Base-by-base conservation (phyloP, 257 asterid genomes). In the Solanum paucissectum region DNA sequence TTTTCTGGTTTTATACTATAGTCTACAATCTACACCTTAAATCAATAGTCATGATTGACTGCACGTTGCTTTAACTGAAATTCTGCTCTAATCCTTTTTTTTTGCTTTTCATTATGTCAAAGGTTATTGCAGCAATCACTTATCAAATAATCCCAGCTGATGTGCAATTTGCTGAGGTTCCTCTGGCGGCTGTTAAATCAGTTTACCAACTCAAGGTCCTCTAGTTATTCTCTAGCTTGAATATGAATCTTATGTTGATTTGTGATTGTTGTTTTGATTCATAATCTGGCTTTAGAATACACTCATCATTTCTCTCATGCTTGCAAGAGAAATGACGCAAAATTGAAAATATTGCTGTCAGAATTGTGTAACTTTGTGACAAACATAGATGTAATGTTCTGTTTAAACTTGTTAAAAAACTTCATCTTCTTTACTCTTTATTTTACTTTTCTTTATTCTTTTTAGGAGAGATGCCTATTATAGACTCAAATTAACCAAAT, bases 101-200 rank as follows among this genome's bases (percentile, higher is more conserved):
- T 16, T 27, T 81, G 36, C 27, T 27, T 81, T 27, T 27, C 64
- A 27, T 81, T 76, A 85, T 79, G 83, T 21, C 73, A 88, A 96
- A 72, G 99, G 98, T 93, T 62, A 88, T 96, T 88, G 96, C 97
- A n/a, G 98, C 98, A 77, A 92, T 95, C 90, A 95, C 97, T 84
- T 95, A 94, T 90, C 99, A 94, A 89, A 93, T 96, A 89, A 87
- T 96, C 69, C 95, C 98, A 12, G 94, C 97, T 85, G 99, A 97
- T 86, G 93, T 97, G 84, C 99, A 92, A 86, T 92, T 88, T 94
- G 96, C 99, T 83, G 99, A 97, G 93, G 89, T 97, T 93, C 99
- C 99, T 88, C 94, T 97, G 87, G 98, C 98, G 74, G 98, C 98
- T 88, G 98, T 95, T 87, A 91, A 85, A 87, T 92, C 95, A 62